Evolutionary conservation across 1,284 basidiomycete genomes (phyloP).

Genomic region (Phylloboletellus chloephorus): DNA sequence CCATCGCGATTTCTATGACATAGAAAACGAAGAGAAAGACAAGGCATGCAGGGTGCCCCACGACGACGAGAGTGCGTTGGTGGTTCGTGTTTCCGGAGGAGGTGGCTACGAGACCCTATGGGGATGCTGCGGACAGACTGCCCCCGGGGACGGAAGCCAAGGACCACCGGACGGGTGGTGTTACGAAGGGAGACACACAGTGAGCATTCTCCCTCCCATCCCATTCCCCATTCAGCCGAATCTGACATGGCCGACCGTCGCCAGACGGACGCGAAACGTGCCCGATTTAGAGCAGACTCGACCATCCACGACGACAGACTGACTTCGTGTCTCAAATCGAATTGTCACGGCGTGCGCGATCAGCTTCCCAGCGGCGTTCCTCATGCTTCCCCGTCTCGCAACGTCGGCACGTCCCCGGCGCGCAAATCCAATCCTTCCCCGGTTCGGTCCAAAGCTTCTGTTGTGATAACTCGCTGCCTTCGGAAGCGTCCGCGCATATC

Average conservation of each 20-base stretch:
- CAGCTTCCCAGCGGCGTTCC: constrained; percentile 25
- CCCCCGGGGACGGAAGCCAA: constrained; percentile 69
- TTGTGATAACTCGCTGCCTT: constrained; percentile 4
- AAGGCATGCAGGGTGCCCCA: constrained; percentile 49
- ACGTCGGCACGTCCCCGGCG: constrained; percentile 8
- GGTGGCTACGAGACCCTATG: constrained; percentile 51
- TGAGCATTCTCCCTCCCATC: constrained; percentile 32
- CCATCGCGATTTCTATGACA: constrained; percentile 55
- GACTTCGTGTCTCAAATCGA: constrained; percentile 47
- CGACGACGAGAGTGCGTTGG: constrained; percentile 51
- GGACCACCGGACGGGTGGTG: constrained; percentile 81
- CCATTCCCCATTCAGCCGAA: too few relatives aligned
- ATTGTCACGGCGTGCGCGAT: constrained; percentile 46
- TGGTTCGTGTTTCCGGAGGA: constrained; percentile 39
- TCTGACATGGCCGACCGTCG: neutral
- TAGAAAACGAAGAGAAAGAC: constrained; percentile 48
- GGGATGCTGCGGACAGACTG: constrained; percentile 64
- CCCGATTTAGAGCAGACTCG: constrained; percentile 71
- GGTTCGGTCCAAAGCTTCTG: constrained; percentile 21
- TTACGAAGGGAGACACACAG: constrained; percentile 74
- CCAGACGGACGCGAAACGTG: constrained; percentile 66
- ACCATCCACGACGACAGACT: constrained; percentile 63
- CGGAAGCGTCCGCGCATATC: constrained; percentile 27
- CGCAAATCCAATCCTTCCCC: constrained; percentile 27
- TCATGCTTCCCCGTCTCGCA: constrained; percentile 8